A percentile compares a stretch with the other conserved stretches of the same genome.
Conservation (phyloP, 768 basidiomycete genomes). For the Lactifluus subvellereus region DNA sequence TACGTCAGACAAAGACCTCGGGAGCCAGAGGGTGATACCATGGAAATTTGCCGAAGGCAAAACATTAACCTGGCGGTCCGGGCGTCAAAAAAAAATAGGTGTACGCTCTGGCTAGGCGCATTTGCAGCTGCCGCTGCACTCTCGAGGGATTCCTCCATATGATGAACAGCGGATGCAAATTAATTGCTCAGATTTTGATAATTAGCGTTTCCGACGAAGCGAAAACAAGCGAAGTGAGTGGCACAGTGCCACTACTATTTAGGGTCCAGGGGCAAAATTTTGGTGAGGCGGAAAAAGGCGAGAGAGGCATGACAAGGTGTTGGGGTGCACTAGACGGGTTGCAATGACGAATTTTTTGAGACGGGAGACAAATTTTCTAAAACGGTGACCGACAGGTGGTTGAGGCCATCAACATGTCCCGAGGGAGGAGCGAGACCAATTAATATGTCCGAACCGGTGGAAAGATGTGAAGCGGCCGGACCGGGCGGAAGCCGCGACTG, state of each 20-base stretch:
- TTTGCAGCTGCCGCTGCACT: background rate
- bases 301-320: background rate
- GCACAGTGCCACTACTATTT: background rate
- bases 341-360: background rate
- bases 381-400: background rate
- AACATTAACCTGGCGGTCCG: background rate
- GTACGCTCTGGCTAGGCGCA: background rate
- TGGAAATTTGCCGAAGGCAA: background rate
- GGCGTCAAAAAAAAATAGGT: background rate
- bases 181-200: background rate
- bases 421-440: background rate
- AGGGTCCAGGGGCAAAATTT: background rate
- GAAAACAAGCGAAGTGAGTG: background rate
- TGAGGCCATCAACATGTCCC: background rate
- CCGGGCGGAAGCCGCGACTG: background rate
- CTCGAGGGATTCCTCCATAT: background rate
- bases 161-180: background rate
- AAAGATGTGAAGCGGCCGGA: constrained; percentile 4
- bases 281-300: background rate
- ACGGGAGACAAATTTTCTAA: background rate
- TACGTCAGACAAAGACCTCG: background rate
- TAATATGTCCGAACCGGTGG: background rate
- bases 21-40: background rate
- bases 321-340: background rate
- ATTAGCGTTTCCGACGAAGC: background rate